A percentile compares a stretch with the other conserved stretches of the same genome.
These are phyloP conservation scores for Microstegium vimineum DNA, from an alignment of 176 grass and related monocot species.

Conservation along the genomic window DNA sequence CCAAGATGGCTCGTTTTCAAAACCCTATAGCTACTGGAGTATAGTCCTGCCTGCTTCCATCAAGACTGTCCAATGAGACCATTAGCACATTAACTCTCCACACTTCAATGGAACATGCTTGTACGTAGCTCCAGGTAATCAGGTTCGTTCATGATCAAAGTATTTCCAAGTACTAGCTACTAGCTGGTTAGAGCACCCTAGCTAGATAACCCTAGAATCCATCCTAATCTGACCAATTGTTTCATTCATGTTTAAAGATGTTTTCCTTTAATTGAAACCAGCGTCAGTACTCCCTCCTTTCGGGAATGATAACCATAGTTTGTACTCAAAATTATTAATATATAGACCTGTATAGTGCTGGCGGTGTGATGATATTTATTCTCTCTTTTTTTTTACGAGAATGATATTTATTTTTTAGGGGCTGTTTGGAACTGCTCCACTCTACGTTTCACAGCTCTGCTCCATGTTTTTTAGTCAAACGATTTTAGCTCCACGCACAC, in stretches of 20 bases:
- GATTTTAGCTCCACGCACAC: too few species aligned
- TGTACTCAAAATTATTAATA: background rate
- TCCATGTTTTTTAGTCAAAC: too few species aligned
- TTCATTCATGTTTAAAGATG: background rate
- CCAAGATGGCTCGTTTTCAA: constrained; percentile 33
- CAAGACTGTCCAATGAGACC: background rate
- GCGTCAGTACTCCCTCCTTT: background rate
- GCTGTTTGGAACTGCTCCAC: too few species aligned
- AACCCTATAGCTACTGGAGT: background rate
- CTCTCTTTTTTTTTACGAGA: too few species aligned
- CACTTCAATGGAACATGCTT: background rate
- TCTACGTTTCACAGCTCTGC: too few species aligned
- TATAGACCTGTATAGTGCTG: too few species aligned
- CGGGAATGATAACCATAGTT: background rate
- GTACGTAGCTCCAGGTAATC: background rate
- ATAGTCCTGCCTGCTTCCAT: background rate
- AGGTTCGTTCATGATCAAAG: background rate
- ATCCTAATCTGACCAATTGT: background rate
- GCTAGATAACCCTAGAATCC: background rate
- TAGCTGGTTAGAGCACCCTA: background rate
- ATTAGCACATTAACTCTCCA: background rate
- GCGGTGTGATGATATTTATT: too few species aligned
- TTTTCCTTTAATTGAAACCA: background rate
- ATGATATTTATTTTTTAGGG: too few species aligned
- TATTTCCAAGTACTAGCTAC: background rate